Base-by-base conservation (phyloP, 1,284 basidiomycete genomes). In the Moesziomyces sp. region DNA sequence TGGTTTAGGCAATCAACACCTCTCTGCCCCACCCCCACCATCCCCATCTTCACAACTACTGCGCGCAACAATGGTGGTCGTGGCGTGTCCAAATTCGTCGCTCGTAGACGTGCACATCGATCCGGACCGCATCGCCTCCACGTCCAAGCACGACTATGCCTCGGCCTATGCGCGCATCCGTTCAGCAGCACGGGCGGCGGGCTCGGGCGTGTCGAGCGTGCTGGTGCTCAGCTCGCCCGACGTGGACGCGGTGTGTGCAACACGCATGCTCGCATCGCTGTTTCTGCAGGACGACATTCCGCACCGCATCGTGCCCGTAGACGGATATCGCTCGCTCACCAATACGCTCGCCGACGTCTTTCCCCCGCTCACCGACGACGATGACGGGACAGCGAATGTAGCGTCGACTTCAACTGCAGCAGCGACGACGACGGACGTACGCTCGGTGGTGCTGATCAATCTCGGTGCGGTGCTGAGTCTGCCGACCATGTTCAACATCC, bases 251-350 rank as follows among this genome's bases (percentile, higher is more conserved):
- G 86, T 97, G 7, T 95, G 93, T 85, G 94, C 93, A 6, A 90
- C 92, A 5, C 88, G 91, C 49, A 94, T 98, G 88, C 88, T 99
- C 47, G 90, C 91, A n/a, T 90, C 91, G 40, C 87, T 99, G 21
- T 90, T 99, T 85, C 91, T 90, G 73, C 92, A 96, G 76, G 97
- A 99, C 86, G 94, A 97, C 78, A 90, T 99, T 23, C 91, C 92
- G 81, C 92, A 97, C 85, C 89, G 93, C 46, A 89, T 94, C 67
- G 90, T 94, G 23, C 96, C 96, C n/a, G 91, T 98, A 1, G 91
- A 93, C 28, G 94, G 94, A 1, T 91, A 93, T 74, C 40, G 51
- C 0, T 55, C 70, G 18, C 58, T 78, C 14, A 63, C 71, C 33
- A n/a, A 38, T 24, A 62, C 74, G 1, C 63, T 77, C 9, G 42